Base-by-base conservation (phyloP, 768 basidiomycete genomes). In the Candolleomyces aberdarensis region DNA sequence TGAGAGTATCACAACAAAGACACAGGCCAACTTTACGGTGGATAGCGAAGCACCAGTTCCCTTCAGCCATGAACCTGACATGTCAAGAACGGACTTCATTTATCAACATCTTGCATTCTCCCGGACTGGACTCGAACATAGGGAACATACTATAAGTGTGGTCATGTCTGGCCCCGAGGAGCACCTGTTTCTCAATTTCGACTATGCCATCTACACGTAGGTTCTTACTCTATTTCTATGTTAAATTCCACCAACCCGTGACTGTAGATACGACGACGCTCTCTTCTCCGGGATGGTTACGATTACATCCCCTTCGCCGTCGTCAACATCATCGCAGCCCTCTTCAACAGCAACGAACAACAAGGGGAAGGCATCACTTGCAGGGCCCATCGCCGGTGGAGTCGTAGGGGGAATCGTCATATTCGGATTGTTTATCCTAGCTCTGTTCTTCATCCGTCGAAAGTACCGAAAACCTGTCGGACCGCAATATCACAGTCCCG, bases 11-110 rank as follows among this genome's bases (percentile, higher is more conserved):
- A 64, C 68, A 1, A 65, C 69, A 3, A 44, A 50, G 7, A 72
- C 71, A 10, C 62, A 67, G n/a, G 61, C 62, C 50, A 69, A 69
- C 31, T 72, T 72, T 50, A 68, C 67, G 3, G 32, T 72, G 22
- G 69, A 72, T 50, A 65, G 60, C 4, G 26, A 36, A 8, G n/a
- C 54, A 10, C 58, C 52, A 10, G 64, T 56, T 14, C 43, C 52
- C 14, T 72, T 66, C 51, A 56, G 32, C 22, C 70, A 72, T 55
- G 17, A 46, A 9, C 70, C 67, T 26, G 57, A 64, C 43, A 48
- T 58, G 26, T 57, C 55, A 1, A 61, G 15, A 31, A 40, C n/a
- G 39, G 53, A 56, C n/a, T 49, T 64, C n/a, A 51, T 65, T 15
- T 71, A 71, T 55, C 59, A 67, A 10, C 13, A 50, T 8, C 56